phyloP scores from a whole-genome alignment of 768 basidiomycete genomes.

The Russula sp. region DNA sequence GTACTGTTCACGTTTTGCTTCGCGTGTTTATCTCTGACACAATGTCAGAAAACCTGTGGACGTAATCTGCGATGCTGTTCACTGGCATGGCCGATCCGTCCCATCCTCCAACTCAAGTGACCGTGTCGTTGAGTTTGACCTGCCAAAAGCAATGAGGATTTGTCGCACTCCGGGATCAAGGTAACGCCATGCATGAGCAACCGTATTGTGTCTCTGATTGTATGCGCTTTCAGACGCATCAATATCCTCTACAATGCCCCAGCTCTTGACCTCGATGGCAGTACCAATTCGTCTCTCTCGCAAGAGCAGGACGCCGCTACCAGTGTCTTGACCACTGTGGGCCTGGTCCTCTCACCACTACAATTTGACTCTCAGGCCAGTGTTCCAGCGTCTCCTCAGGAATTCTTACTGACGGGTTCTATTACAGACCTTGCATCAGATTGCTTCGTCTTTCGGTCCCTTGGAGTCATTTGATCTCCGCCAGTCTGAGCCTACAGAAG shows the following conservation, averaged over 20 bases:
- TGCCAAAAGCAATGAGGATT: conserved; percentile 53
- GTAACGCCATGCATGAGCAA: conserved; percentile 30
- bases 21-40: background rate
- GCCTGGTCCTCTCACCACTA: conserved; percentile 49
- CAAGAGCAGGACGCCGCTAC: conserved; percentile 16
- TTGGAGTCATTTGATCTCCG: conserved; percentile 48
- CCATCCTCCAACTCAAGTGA: conserved; percentile 18
- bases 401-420: background rate
- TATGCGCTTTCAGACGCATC: conserved; percentile 30
- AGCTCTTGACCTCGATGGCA: background rate
- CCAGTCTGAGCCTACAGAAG: conserved; percentile 10
- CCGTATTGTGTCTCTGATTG: background rate
- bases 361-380: conserved; percentile 52
- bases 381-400: conserved; percentile 3
- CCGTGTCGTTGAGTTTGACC: conserved; percentile 31
- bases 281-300: background rate
- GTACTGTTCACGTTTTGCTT: conserved; percentile 30
- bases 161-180: conserved; percentile 46
- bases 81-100: conserved; percentile 2
- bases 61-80: conserved; percentile 21
- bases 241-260: conserved; percentile 13
- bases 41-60: conserved; percentile 35
- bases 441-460: conserved; percentile 55
- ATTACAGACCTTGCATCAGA: conserved; percentile 41
- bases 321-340: conserved; percentile 25